phyloP scores from a whole-genome alignment of 116 monocot species.

The Dioscorea cayenensis region DNA sequence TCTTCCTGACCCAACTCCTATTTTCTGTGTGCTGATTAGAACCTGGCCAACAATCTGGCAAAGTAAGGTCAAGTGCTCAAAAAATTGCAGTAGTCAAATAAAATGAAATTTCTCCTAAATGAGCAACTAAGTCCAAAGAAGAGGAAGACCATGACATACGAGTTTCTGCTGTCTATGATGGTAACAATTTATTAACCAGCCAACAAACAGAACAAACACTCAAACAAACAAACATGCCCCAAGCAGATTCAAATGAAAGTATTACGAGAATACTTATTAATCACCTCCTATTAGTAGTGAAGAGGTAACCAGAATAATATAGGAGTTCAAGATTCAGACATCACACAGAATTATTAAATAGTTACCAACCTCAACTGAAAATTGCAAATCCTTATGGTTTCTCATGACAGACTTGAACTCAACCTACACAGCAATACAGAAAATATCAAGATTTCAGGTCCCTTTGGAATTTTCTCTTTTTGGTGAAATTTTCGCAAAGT shows the following conservation, averaged over 20 bases:
- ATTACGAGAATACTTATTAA: no score
- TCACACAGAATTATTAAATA: neutral
- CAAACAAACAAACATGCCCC: no score
- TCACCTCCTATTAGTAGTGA: no score
- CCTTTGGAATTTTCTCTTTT: neutral
- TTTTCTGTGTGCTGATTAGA: slow-evolving; percentile 66
- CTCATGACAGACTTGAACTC: slow-evolving; percentile 58
- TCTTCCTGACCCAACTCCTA: slow-evolving; percentile 76
- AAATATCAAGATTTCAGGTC: slow-evolving; percentile 1
- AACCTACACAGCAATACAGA: slow-evolving; percentile 35
- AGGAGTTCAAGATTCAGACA: neutral
- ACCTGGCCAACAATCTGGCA: slow-evolving; percentile 30
- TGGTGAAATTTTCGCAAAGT: neutral
- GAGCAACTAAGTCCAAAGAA: neutral
- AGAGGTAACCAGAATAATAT: neutral
- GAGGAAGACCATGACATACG: no score
- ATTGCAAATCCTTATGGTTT: slow-evolving; percentile 48
- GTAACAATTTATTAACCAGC: no score
- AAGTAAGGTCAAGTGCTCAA: neutral
- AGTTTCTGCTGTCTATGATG: no score
- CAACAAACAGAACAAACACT: no score
- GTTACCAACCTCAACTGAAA: slow-evolving; percentile 67
- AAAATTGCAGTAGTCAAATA: neutral
- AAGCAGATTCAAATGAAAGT: no score
- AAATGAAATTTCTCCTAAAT: neutral